Evolutionary conservation across 2,329 filamentous ascomycete species (phyloP).

Genomic region (Phialocephala sp.): DNA sequence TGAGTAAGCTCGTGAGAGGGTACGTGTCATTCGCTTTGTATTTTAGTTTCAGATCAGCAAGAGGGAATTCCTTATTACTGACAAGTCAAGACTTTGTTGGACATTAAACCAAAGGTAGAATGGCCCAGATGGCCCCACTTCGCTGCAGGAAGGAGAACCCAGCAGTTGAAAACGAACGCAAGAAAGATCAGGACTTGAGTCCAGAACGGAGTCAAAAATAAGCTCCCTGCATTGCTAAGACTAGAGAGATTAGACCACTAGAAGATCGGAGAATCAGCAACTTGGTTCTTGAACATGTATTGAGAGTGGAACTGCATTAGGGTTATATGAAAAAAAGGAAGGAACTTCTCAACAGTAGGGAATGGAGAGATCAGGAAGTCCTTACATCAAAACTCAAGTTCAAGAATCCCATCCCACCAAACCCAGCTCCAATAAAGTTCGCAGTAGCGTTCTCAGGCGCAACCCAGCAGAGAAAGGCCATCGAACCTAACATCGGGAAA

Average conservation of each 20-base stretch:
- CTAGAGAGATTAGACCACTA: constrained; percentile 62
- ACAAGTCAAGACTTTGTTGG: constrained; percentile 57
- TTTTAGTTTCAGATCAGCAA: background rate
- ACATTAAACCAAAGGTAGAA: constrained; percentile 61
- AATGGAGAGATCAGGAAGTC: background rate
- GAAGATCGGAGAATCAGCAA: background rate
- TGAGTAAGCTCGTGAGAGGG: constrained; percentile 44
- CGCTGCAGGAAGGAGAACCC: constrained; percentile 62
- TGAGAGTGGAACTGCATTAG: background rate
- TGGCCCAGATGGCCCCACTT: constrained; percentile 61
- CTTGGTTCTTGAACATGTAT: background rate
- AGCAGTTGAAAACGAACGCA: constrained; percentile 61
- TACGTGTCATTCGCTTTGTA: constrained; percentile 42
- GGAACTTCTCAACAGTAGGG: background rate
- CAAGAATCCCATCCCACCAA: constrained; percentile 66
- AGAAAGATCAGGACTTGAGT: constrained; percentile 61
- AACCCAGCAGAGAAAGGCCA: constrained; percentile 68
- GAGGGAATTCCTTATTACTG: constrained; percentile 39
- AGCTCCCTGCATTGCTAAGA: constrained; percentile 46
- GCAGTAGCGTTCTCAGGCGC: constrained; percentile 62
- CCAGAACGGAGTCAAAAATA: constrained; percentile 63
- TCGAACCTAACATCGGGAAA: constrained; percentile 63
- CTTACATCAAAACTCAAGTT: constrained; percentile 58
- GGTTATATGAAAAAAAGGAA: background rate
- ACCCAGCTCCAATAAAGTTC: constrained; percentile 64